Conservation (phyloP, 441 rosid genomes). For the Populus hybrid region DNA sequence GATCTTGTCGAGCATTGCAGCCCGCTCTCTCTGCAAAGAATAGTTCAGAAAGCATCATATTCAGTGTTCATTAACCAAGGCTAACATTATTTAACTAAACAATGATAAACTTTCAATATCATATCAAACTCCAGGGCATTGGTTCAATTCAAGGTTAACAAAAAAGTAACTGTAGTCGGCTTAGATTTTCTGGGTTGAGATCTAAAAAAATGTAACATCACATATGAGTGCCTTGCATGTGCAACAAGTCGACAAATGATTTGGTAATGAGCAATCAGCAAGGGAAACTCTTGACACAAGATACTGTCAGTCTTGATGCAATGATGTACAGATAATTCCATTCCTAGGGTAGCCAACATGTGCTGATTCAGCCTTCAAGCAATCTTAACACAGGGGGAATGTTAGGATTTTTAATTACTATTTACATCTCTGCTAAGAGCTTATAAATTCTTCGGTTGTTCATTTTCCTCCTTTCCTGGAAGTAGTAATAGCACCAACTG, state of each 20-base stretch:
- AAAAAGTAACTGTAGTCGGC: background rate
- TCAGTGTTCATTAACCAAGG: background rate
- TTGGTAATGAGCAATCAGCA: background rate
- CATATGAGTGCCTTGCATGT: background rate
- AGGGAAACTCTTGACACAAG: background rate
- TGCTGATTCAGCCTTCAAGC: background rate
- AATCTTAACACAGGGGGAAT: background rate
- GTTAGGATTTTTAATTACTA: background rate
- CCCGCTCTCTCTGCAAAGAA: slow-evolving; percentile 64
- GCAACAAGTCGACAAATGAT: background rate
- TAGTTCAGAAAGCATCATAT: slow-evolving; percentile 16
- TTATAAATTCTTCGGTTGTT: background rate
- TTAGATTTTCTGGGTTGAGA: background rate
- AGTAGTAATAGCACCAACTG: background rate
- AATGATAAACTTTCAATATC: background rate
- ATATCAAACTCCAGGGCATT: background rate
- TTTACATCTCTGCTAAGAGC: background rate
- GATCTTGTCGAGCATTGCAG: slow-evolving; percentile 57
- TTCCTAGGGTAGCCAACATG: background rate
- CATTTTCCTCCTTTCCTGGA: background rate
- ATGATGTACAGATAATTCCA: background rate
- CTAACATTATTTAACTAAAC: background rate
- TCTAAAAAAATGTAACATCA: background rate
- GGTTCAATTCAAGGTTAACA: background rate
- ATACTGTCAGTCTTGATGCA: background rate